Base-by-base conservation (phyloP, 164 flowering plant species). In the Pachysandra terminalis region DNA sequence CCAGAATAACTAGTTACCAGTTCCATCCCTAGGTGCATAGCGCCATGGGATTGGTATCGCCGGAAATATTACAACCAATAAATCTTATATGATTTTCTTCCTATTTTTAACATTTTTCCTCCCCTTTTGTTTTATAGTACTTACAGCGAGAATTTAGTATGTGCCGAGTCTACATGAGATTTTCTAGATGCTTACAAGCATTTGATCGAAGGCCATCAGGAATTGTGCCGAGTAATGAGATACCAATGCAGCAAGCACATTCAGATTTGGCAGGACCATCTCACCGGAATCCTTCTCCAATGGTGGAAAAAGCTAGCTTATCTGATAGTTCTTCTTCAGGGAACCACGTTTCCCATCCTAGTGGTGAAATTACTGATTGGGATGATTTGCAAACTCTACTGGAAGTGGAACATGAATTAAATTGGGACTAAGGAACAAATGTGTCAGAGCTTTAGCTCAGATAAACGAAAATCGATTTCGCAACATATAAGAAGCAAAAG, bases 161-260 rank as follows among this genome's bases (percentile, higher is more conserved):
- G 28, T 88, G 90, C 60, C 81, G 96, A 28, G 80, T 90, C 35
- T 90, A 90, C 57, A 80, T 82, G 61, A 72, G 71, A 32, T 84
- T 89, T n/a, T n/a, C n/a, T 2, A 90, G 90, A 53, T 78, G 76
- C 63, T 74, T 69, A 57, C 71, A 86, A 66, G 84, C 91, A 27
- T 90, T 90, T 53, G 97, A 90, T 71, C 83, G 94, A 24, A 87
- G 94, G 6, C 94, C 91, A 12, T 17, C 71, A 2, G 78, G 64
- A 56, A 22, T 57, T n/a, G 61, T 45, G n/a, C n/a, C n/a, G 32
- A 24, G 28, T 3, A 73, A 45, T 21, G 68, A 65, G 19, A 26
- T 13, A 27, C 19, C 24, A 22, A 15, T 37, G 14, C 45, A 40
- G n/a, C 70, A 61, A 63, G 61, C 53, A 54, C 65, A 61, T n/a